A percentile compares a stretch with the other conserved stretches of the same genome.
These are phyloP conservation scores for Sphagnum contortum DNA, from an alignment of 225 moss, liverwort and hornwort genomes.

Conservation along the genomic window DNA sequence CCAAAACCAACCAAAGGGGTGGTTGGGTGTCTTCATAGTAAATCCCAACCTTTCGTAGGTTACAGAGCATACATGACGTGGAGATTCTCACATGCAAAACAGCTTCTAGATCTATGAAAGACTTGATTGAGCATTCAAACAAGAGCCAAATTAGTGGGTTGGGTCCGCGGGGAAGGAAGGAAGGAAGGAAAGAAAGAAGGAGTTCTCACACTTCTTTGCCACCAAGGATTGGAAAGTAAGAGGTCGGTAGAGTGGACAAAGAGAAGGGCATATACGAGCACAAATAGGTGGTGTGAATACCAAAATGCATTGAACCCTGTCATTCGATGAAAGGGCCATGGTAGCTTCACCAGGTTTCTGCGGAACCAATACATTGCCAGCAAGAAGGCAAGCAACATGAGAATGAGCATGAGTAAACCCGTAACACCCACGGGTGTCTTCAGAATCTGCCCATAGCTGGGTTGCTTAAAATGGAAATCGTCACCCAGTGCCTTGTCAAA, in stretches of 20 bases:
- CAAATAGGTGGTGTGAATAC: constrained; percentile 96
- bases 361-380: constrained; percentile 90
- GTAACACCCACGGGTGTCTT: constrained; percentile 47
- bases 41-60: too few relatives aligned
- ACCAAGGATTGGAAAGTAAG: constrained; percentile 57
- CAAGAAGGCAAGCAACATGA: constrained; percentile 67
- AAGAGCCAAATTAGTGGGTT: too few relatives aligned
- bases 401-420: constrained; percentile 62
- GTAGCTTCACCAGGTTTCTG: constrained; percentile 73
- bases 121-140: too few relatives aligned
- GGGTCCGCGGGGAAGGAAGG: too few relatives aligned
- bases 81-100: too few relatives aligned
- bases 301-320: constrained; percentile 98
- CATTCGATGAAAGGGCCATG: constrained; percentile 80
- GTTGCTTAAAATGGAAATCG: constrained; percentile 44
- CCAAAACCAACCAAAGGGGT: too few relatives aligned
- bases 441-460: constrained; percentile 52
- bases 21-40: too few relatives aligned
- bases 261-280: constrained; percentile 73
- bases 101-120: too few relatives aligned
- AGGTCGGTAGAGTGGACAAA: constrained; percentile 63
- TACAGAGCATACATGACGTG: too few relatives aligned
- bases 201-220: constrained; percentile 47
- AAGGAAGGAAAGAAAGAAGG: too few relatives aligned
- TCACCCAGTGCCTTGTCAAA: constrained; percentile 43